Evolutionary conservation across 768 basidiomycete genomes (phyloP), one percentile per base, ranked within the genome.

Genomic region (Paxillus rubicundulus): DNA sequence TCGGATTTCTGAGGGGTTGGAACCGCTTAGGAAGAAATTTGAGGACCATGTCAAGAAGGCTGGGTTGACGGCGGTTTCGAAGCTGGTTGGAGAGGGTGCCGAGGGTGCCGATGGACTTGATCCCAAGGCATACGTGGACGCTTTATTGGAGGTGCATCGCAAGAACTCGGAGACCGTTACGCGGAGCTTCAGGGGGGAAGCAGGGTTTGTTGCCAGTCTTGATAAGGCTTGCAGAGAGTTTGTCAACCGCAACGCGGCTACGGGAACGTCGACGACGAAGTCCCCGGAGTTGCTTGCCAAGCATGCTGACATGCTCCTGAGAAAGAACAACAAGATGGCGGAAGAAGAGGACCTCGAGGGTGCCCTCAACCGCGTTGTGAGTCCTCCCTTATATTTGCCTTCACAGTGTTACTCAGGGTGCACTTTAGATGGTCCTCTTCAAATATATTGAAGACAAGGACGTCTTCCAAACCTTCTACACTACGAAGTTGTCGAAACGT

Each of bases 361-460:
- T 48, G 91, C 92, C 9, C 68, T 99, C 40, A 89, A 92, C 68
- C 88, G 92, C 60, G 91, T 93, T 64, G 95, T 96, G 68, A 46
- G 87, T 73, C 10, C 14, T 8, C 27, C 61, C 33, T 20, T 17
- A 21, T 38, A 49, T 32, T 32, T 21, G 34, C 36, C 20, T 20
- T 49, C 0, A 42, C 12, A 32, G 20, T 20, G 27, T 27, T 10
- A 6, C 9, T 60, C 37, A 67, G 28, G 53, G 49, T 45, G 34
- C 24, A 13, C 34, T 56, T 2, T 64, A 98, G 96, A 97, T 98
- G 94, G 79, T 91, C 13, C 74, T 98, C 45, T 97, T 99, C 88
- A 94, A 94, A 69, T 98, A 97, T 72, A 88, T 98, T 61, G 92
- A 95, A 67, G 95, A 98, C 77, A 97, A 97, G 76, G 96, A 99